Evolutionary conservation across 495 filamentous ascomycete genomes (phyloP).

Genomic region (Saxophila tyrrhenica): DNA sequence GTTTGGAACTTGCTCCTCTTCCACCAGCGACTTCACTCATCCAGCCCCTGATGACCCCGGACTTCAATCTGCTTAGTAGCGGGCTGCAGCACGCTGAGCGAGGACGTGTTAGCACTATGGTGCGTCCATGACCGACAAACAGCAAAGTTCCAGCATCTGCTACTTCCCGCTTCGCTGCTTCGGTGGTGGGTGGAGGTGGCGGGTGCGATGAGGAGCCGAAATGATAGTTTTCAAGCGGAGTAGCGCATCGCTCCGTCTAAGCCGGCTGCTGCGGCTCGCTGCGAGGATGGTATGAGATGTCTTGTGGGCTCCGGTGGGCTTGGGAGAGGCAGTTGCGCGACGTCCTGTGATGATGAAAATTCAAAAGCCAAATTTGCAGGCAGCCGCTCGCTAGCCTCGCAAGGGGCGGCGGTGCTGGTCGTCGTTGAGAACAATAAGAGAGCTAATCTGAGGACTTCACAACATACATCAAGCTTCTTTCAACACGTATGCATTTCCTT

Average conservation of each 20-base stretch:
- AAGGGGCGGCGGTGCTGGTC: slow-evolving; percentile 29
- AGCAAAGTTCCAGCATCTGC: slow-evolving; percentile 19
- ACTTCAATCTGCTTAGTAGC: not conserved
- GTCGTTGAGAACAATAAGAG: slow-evolving; percentile 42
- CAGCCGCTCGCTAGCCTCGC: slow-evolving; percentile 29
- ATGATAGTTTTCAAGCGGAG: slow-evolving; percentile 36
- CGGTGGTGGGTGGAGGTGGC: slow-evolving; percentile 14
- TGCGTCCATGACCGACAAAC: slow-evolving; percentile 18
- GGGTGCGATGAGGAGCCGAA: slow-evolving; percentile 16
- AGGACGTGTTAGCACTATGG: slow-evolving; percentile 20
- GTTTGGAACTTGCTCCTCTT: slow-evolving; percentile 7
- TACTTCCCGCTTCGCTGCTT: slow-evolving; percentile 9
- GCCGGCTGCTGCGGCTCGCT: not conserved
- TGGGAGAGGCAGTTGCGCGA: not conserved
- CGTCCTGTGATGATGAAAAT: slow-evolving; percentile 39
- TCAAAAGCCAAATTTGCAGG: slow-evolving; percentile 50
- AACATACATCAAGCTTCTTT: too few species aligned
- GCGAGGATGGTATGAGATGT: slow-evolving; percentile 12
- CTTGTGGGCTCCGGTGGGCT: not conserved
- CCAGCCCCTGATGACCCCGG: not conserved
- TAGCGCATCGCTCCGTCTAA: slow-evolving; percentile 17
- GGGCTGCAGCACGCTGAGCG: not conserved
- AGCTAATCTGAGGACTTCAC: slow-evolving; percentile 44
- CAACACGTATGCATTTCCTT: too few species aligned
- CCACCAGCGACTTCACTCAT: not conserved